Evolutionary conservation across 2,329 filamentous ascomycete species (phyloP), one percentile per base, ranked within the genome.

Genomic region (Ceratocystis alfenasii): DNA sequence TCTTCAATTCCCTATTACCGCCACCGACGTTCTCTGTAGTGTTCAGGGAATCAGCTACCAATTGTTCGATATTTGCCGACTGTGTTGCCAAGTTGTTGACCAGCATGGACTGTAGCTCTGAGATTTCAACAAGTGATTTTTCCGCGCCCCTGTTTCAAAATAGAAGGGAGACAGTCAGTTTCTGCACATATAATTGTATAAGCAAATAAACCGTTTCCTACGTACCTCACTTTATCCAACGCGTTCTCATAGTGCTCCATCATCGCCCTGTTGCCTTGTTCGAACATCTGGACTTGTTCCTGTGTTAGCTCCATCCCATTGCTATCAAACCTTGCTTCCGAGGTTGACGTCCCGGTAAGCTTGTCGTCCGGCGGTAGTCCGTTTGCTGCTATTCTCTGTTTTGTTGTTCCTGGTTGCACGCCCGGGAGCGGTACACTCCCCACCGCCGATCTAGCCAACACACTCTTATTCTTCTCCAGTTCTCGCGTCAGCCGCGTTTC

Each of bases 281-380:
- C 92, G 77, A 99, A 97, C 73, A 96, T 83, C 74, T 96, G 93
- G 64, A 94, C 78, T 75, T 97, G 93, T 73, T 96, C 91, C 25
- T 86, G 81, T 20, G 88, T 90, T 68, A 96, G 78, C 69, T 86
- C 83, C 53, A 84, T 76, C 63, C 76, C 71, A 22, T 46, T 33
- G 22, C 50, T 5, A 28, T 36, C 44, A 25, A 15, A 28, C 15
- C 45, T 61, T 69, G 67, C 55, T 67, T 68, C 63, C 68, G 69
- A 8, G 5, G 3, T 10, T 28, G 22, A 68, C 71, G 72, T 45
- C 70, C 69, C 66, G 70, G 68, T 33, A 60, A 65, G 68, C 68
- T 65, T 65, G 67, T 70, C 66, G 25, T 61, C 53, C 45, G 66
- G 8, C 69, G 69, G 30, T 70, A 66, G 33, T 5, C 15, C 30